A percentile compares a stretch with the other conserved stretches of the same genome.
phyloP scores from a whole-genome alignment of 208 protist species.

The Acanthamoeba healyi region DNA sequence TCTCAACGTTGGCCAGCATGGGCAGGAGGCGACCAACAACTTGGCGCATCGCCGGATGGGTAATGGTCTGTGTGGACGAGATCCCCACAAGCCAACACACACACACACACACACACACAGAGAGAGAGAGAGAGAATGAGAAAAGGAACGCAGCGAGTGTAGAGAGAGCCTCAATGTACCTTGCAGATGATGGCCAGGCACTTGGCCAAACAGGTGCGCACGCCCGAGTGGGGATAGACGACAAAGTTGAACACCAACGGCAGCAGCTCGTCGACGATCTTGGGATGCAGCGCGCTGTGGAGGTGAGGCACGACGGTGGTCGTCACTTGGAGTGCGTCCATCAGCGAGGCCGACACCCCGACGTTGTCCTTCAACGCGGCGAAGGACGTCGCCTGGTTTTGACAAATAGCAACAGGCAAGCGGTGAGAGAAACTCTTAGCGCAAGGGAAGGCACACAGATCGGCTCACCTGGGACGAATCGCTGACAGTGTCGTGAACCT shows the following conservation, averaged over 20 bases:
- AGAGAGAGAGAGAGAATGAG: not conserved
- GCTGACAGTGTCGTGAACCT: not conserved
- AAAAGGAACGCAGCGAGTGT: not conserved
- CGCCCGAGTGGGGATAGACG: not conserved
- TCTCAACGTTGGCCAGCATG: constrained; percentile 58
- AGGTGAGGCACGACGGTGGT: not conserved
- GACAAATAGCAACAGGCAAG: not conserved
- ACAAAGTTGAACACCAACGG: constrained; percentile 3
- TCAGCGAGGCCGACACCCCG: not conserved
- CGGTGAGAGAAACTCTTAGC: not conserved
- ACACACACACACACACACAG: too few relatives aligned
- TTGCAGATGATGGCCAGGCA: constrained; percentile 24
- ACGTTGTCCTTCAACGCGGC: not conserved
- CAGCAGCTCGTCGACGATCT: constrained; percentile 17
- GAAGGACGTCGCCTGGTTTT: not conserved
- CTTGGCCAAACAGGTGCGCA: not conserved
- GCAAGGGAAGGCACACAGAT: not conserved
- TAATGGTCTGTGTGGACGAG: not conserved
- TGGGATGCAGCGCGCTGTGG: not conserved
- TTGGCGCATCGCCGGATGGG: not conserved
- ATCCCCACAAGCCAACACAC: too few relatives aligned
- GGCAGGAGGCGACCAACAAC: constrained; percentile 72
- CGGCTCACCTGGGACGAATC: not conserved
- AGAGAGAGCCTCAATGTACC: not conserved
- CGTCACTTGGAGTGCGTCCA: constrained; percentile 27